Evolutionary conservation across 768 basidiomycete genomes (phyloP).

Genomic region (Clitopilus hobsonii): DNA sequence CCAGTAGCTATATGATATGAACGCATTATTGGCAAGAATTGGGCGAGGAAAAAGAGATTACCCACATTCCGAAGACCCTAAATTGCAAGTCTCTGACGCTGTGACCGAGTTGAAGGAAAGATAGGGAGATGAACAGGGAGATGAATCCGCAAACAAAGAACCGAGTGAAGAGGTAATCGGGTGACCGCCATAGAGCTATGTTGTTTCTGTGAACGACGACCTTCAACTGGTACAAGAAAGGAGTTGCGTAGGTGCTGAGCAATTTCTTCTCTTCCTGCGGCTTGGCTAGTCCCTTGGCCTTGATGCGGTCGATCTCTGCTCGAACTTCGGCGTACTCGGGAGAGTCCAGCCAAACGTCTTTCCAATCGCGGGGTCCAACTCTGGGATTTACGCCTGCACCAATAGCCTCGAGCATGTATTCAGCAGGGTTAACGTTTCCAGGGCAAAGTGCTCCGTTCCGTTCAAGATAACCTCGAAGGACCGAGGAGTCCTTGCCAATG

Average conservation of each 20-base stretch:
- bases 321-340: conserved; percentile 44
- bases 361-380: conserved; percentile 81
- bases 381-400: conserved; percentile 75
- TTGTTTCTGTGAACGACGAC: conserved; percentile 66
- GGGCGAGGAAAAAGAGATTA: conserved; percentile 3
- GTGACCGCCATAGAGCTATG: conserved; percentile 73
- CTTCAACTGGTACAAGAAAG: conserved; percentile 70
- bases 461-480: conserved; percentile 74
- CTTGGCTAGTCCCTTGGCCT: conserved; percentile 38
- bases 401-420: conserved; percentile 83
- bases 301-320: conserved; percentile 42
- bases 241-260: conserved; percentile 61
- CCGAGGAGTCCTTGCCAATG: conserved; percentile 68
- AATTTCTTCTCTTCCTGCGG: conserved; percentile 34
- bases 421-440: conserved; percentile 70
- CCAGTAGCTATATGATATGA: conserved; percentile 53
- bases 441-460: conserved; percentile 73
- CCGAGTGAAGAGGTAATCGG: conserved; percentile 82
- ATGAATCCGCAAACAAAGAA: conserved; percentile 72
- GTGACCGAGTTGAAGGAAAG: conserved; percentile 71
- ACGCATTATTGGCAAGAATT: not conserved
- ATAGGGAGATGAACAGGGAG: conserved; percentile 68
- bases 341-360: conserved; percentile 77
- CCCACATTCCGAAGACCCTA: conserved; percentile 74
- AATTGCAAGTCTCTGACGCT: conserved; percentile 69